A percentile compares a stretch with the other conserved stretches of the same genome.
phyloP scores from a whole-genome alignment of 305 asterid genomes.

The Fraxinus latifolia region DNA sequence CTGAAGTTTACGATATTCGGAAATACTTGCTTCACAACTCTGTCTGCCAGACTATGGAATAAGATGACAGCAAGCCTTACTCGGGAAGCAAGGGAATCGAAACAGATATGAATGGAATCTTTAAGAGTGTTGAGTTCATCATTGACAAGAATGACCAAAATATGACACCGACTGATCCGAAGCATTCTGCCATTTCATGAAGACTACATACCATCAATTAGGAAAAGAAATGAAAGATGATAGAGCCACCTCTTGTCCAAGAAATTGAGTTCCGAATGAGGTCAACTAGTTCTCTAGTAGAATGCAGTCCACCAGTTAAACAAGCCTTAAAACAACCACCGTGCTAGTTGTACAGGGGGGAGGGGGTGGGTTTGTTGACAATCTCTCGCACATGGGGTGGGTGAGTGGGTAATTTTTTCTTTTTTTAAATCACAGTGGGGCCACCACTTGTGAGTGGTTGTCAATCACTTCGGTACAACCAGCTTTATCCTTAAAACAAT shows the following conservation, averaged over 20 bases:
- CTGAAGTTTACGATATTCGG: constrained; percentile 46
- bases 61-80: constrained; percentile 90
- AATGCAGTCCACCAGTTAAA: constrained; percentile 70
- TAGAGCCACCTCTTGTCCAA: constrained; percentile 54
- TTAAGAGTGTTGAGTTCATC: constrained; percentile 80
- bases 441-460: too few species aligned
- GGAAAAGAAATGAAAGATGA: background rate
- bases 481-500: constrained; percentile 22
- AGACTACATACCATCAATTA: background rate
- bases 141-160: constrained; percentile 35
- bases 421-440: too few species aligned
- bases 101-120: constrained; percentile 56
- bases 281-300: constrained; percentile 68
- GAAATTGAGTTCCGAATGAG: constrained; percentile 72
- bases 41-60: constrained; percentile 93
- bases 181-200: background rate
- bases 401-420: too few species aligned
- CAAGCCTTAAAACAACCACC: constrained; percentile 44
- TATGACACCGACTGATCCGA: background rate
- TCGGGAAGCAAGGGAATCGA: constrained; percentile 62
- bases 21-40: constrained; percentile 86
- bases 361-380: too few species aligned
- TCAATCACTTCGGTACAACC: too few species aligned
- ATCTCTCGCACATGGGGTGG: too few species aligned
- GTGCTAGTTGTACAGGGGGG: too few species aligned